Evolutionary conservation across 768 basidiomycete species (phyloP), one percentile per base, ranked within the genome.

Genomic region (Hortiboletus flavorubellus): DNA sequence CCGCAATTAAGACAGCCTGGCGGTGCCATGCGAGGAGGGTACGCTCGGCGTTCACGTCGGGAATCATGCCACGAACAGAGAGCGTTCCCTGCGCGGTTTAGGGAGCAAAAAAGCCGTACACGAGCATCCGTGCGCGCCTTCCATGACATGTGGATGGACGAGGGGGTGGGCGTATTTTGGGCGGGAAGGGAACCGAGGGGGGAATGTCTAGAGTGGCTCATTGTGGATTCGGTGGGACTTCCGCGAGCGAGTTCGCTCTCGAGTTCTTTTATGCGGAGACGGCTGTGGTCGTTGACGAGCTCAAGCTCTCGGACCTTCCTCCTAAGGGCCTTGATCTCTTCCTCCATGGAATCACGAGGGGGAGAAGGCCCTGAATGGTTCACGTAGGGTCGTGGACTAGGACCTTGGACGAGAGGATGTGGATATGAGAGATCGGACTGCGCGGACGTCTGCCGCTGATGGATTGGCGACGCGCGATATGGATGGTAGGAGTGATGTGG

Each of bases 41-140:
- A 83, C 0, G 78, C 78, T 9, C 91, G 81, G 31, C 91, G 85
- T 72, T 93, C 91, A 30, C 91, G 83, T 44, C 91, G 79, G 2
- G 91, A 91, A 69, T 93, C 91, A 64, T 93, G 91, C 91, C 91
- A 93, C 4, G 91, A 86, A 68, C 91, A 93, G 35, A 93, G 80
- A 1, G 91, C 90, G 61, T 93, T 93, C 33, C 91, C 91, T 0
- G 91, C 91, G 48, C 91, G 83, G 70, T 93, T 93, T 31, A 89
- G 76, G 4, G 90, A 87, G 68, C 91, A 93, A 72, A 85, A 87
- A 42, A 82, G 76, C 51, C 82, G 82, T 59, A 77, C 74, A 37
- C 91, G 87, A 6, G 86, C 81, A 21, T 89, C 85, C 1, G 89
- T 92, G 54, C 91, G 86, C 9, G 78, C 75, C 46, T 79, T 80